Conservation (phyloP, 257 asterid genomes). For the Solanum virginianum region DNA sequence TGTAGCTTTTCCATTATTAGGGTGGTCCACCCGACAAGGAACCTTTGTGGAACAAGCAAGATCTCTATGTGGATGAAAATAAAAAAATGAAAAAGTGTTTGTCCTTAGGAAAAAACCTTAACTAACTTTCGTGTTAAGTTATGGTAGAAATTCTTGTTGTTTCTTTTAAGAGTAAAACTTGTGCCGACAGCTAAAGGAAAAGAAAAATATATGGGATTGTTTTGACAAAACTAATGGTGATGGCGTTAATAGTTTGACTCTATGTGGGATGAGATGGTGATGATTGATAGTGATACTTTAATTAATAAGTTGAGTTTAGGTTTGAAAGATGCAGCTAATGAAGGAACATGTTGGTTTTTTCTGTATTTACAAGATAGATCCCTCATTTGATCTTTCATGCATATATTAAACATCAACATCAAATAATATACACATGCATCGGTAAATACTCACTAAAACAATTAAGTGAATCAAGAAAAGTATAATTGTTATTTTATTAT, state of each 20-base stretch:
- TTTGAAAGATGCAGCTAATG: constrained; percentile 9
- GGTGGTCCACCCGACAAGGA: constrained; percentile 40
- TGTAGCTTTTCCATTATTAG: not conserved
- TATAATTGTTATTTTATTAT: too few species aligned
- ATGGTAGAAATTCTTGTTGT: not conserved
- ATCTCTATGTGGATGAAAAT: not conserved
- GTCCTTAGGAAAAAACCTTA: not conserved
- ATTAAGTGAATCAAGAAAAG: too few species aligned
- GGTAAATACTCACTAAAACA: not conserved
- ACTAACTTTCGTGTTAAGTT: constrained; percentile 25
- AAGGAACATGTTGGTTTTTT: constrained; percentile 1
- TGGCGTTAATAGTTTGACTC: constrained; percentile 8
- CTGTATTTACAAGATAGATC: not conserved
- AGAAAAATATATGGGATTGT: not conserved
- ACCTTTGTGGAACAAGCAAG: constrained; percentile 35
- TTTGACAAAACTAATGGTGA: not conserved
- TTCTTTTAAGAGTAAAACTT: not conserved
- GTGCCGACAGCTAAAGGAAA: constrained; percentile 14
- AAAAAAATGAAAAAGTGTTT: not conserved
- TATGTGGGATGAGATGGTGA: not conserved
- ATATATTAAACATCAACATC: not conserved
- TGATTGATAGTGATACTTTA: constrained; percentile 14
- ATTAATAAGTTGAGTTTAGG: constrained; percentile 10
- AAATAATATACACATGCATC: not conserved
- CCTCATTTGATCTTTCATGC: not conserved